Conservation (phyloP, 345 rosid species). For the Salix dunnii region DNA sequence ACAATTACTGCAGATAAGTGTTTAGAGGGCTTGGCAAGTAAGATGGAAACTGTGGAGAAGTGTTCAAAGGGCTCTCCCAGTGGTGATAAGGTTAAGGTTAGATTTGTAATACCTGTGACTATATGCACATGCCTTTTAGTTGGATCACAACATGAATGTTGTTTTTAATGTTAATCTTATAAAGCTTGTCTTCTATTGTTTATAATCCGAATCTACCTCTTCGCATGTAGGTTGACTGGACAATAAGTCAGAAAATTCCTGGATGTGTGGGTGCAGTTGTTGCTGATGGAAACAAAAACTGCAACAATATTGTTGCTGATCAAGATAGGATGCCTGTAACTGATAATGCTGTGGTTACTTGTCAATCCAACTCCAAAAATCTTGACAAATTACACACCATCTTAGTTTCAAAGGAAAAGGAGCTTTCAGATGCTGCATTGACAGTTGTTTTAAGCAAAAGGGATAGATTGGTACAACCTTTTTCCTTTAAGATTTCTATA, state of each 20-base stretch:
- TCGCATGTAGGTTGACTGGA: constrained; percentile 15
- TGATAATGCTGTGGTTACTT: constrained; percentile 18
- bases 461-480: constrained; percentile 53
- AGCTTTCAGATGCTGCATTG: constrained; percentile 48
- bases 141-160: not conserved
- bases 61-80: constrained; percentile 10
- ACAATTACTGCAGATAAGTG: constrained; percentile 12
- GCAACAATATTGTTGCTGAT: constrained; percentile 7
- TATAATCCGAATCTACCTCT: not conserved
- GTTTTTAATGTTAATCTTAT: not conserved
- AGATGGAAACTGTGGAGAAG: constrained; percentile 4
- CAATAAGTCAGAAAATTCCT: constrained; percentile 5
- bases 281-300: constrained; percentile 20
- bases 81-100: constrained; percentile 12
- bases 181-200: not conserved
- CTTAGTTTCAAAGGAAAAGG: constrained; percentile 41
- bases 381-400: constrained; percentile 31
- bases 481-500: not conserved
- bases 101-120: not conserved
- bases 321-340: constrained; percentile 9
- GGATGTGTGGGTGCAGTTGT: constrained; percentile 31
- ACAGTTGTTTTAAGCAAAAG: constrained; percentile 48
- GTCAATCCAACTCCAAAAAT: constrained; percentile 30
- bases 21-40: constrained; percentile 9
- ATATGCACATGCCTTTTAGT: not conserved